These are phyloP conservation scores for Cryptococcus amylolentus DNA, from an alignment of 1,284 basidiomycete genomes.

Conservation along the genomic window DNA sequence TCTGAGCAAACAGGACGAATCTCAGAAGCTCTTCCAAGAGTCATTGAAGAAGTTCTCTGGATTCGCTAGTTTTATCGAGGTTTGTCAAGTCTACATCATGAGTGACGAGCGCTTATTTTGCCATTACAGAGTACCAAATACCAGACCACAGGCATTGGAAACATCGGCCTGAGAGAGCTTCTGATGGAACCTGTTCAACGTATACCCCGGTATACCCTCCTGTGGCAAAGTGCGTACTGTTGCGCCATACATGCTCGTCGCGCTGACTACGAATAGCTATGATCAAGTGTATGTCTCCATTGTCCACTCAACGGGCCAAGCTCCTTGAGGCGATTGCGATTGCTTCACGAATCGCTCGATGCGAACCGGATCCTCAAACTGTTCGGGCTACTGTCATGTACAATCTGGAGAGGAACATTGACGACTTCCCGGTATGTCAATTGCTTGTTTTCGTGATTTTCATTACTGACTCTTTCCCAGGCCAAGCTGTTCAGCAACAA, in stretches of 20 bases:
- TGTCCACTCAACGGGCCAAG: slow-evolving; percentile 73
- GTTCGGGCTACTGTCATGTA: slow-evolving; percentile 85
- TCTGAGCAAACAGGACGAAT: slow-evolving; percentile 88
- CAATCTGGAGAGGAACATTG: slow-evolving; percentile 77
- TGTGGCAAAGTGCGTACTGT: slow-evolving; percentile 64
- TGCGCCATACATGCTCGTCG: slow-evolving; percentile 9
- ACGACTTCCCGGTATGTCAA: slow-evolving; percentile 69
- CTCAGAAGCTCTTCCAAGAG: slow-evolving; percentile 80
- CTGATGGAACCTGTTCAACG: slow-evolving; percentile 99
- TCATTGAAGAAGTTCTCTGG: slow-evolving; percentile 70
- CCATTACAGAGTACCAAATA: slow-evolving; percentile 75
- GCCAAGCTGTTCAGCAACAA: slow-evolving; percentile 79
- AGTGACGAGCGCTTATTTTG: background rate
- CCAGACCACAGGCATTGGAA: slow-evolving; percentile 71
- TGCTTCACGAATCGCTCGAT: slow-evolving; percentile 84
- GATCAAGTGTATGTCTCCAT: slow-evolving; percentile 76
- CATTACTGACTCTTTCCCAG: slow-evolving; percentile 26
- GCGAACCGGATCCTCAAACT: slow-evolving; percentile 88
- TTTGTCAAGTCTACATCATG: slow-evolving; percentile 49
- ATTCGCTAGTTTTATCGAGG: slow-evolving; percentile 80
- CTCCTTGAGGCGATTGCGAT: slow-evolving; percentile 81
- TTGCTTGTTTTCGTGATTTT: background rate
- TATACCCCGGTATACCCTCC: slow-evolving; percentile 89
- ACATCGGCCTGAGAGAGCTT: slow-evolving; percentile 86
- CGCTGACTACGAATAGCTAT: slow-evolving; percentile 53